A percentile compares a stretch with the other conserved stretches of the same genome.
These are phyloP conservation scores for Elaeis oleifera DNA, from an alignment of 202 grass and related monocot species.

Conservation along the genomic window DNA sequence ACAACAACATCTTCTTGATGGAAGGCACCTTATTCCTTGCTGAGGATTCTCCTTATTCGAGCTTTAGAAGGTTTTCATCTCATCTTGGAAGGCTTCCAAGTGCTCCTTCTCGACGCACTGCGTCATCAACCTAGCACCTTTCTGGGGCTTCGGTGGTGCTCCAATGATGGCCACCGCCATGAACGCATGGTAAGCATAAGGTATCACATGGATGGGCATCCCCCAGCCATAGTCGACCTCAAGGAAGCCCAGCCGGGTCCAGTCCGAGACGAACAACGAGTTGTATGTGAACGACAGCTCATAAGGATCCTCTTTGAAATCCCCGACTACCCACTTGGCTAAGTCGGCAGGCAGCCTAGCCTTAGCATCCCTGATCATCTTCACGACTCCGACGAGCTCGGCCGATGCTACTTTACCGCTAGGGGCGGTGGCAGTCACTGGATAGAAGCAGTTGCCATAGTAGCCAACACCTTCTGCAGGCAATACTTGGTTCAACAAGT, in stretches of 20 bases:
- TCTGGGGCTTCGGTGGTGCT: conserved; percentile 44
- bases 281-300: conserved; percentile 61
- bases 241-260: conserved; percentile 60
- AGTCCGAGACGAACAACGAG: conserved; percentile 76
- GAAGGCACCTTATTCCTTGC: too few species aligned
- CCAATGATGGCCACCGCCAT: conserved; percentile 86
- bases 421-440: conserved; percentile 34
- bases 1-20: too few species aligned
- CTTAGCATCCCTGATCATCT: conserved; percentile 61
- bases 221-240: conserved; percentile 92
- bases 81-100: conserved; percentile 40
- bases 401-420: conserved; percentile 22
- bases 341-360: conserved; percentile 36
- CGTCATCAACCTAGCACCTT: conserved; percentile 58
- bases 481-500: conserved; percentile 37
- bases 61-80: conserved; percentile 46
- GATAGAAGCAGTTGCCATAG: conserved; percentile 96
- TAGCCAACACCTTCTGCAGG: conserved; percentile 24
- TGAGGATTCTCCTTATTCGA: neutral
- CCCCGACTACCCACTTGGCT: conserved; percentile 54
- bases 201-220: conserved; percentile 45
- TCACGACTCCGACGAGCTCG: conserved; percentile 46
- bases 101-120: conserved; percentile 76
- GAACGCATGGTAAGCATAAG: conserved; percentile 54
- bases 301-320: conserved; percentile 53